Conservation (phyloP, 2,329 filamentous ascomycete species). For the Polychaeton citri region DNA sequence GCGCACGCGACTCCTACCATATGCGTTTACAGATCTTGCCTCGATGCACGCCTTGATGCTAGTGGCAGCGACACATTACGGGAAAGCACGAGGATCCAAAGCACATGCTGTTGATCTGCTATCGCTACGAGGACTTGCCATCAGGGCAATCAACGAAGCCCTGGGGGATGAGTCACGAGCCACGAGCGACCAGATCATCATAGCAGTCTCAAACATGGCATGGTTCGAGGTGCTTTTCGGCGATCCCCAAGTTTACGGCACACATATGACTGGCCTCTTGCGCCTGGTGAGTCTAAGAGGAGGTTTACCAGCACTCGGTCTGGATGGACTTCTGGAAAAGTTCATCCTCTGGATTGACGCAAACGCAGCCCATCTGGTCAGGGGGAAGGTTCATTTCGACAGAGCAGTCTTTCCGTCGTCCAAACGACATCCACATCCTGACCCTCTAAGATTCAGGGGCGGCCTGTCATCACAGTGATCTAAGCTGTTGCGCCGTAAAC, state of each 20-base stretch:
- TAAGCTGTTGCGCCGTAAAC: neutral
- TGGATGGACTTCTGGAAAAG: conserved; percentile 33
- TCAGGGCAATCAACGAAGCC: conserved; percentile 29
- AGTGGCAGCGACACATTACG: conserved; percentile 29
- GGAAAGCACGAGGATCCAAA: conserved; percentile 13
- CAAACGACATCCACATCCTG: neutral
- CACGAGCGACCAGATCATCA: conserved; percentile 31
- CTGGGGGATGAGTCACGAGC: conserved; percentile 19
- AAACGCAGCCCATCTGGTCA: conserved; percentile 15
- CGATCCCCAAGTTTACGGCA: conserved; percentile 26
- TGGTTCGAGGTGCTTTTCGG: conserved; percentile 41
- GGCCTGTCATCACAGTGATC: neutral
- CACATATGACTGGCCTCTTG: conserved; percentile 35
- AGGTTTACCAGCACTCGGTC: conserved; percentile 29
- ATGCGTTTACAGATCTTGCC: conserved; percentile 27
- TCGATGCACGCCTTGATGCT: conserved; percentile 30
- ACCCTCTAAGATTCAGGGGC: neutral
- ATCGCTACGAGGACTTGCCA: conserved; percentile 31
- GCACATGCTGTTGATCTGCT: conserved; percentile 25
- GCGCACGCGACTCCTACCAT: conserved; percentile 27
- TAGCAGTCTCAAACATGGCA: conserved; percentile 39
- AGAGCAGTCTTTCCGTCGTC: neutral
- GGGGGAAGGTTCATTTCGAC: neutral
- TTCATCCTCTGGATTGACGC: conserved; percentile 38
- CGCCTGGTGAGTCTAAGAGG: conserved; percentile 33